Conservation (phyloP, 108 stramenopile species). For the Mediolabrus comicus region DNA sequence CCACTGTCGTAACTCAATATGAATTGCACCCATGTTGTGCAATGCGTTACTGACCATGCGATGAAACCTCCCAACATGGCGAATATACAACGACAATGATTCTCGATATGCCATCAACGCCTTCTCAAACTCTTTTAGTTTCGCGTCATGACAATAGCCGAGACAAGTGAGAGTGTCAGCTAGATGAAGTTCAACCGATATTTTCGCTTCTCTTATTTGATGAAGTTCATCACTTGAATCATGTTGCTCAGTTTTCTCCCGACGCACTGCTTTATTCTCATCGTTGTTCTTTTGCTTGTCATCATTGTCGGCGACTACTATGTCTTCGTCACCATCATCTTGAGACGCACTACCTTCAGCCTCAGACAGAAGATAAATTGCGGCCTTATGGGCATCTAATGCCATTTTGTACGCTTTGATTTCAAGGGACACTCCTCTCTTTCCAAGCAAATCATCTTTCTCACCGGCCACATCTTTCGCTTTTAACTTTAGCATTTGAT, state of each 20-base stretch:
- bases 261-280: neutral
- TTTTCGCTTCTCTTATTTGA: conserved; percentile 41
- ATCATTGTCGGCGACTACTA: neutral
- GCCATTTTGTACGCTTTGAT: conserved; percentile 29
- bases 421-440: conserved; percentile 20
- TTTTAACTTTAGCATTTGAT: neutral
- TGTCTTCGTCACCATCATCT: neutral
- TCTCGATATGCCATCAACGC: conserved; percentile 50
- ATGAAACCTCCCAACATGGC: conserved; percentile 47
- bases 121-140: conserved; percentile 26
- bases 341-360: conserved; percentile 5
- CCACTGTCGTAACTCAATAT: conserved; percentile 51
- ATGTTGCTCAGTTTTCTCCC: neutral
- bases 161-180: conserved; percentile 48
- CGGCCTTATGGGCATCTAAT: conserved; percentile 36
- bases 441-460: neutral
- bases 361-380: conserved; percentile 21
- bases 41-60: conserved; percentile 45
- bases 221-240: conserved; percentile 20
- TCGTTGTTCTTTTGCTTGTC: neutral
- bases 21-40: conserved; percentile 51
- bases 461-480: neutral
- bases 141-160: conserved; percentile 52
- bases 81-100: conserved; percentile 44
- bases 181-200: conserved; percentile 49